A percentile compares a stretch with the other conserved stretches of the same genome.
Evolutionary conservation across 306 rosid genomes (phyloP).

Genomic region (Elaeagnus macrophylla): DNA sequence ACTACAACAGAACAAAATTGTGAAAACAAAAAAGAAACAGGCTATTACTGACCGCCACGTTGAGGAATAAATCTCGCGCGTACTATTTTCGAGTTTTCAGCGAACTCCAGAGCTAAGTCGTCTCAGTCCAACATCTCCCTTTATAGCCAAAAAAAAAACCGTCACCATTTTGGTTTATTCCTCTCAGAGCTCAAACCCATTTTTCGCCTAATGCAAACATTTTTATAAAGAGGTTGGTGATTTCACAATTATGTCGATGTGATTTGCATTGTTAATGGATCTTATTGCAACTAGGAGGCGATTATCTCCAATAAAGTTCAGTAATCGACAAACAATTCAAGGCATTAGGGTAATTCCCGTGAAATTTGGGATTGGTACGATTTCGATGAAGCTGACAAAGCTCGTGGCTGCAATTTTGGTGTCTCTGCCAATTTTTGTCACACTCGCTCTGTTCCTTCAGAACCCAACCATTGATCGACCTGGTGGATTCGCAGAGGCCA

Average conservation of each 20-base stretch:
- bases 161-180: too few relatives aligned
- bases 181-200: too few relatives aligned
- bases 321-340: neutral
- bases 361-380: constrained; percentile 9
- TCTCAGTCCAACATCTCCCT: too few relatives aligned
- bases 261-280: constrained; percentile 13
- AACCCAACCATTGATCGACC: constrained; percentile 15
- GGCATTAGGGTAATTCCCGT: neutral
- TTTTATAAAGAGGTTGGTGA: too few relatives aligned
- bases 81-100: too few relatives aligned
- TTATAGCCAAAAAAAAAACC: too few relatives aligned
- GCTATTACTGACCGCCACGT: too few relatives aligned
- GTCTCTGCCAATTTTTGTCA: constrained; percentile 24
- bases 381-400: constrained; percentile 26
- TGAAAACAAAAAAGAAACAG: too few relatives aligned
- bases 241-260: neutral
- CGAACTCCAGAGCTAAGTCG: too few relatives aligned
- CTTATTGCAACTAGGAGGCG: constrained; percentile 9
- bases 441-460: constrained; percentile 21
- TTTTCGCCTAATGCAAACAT: too few relatives aligned
- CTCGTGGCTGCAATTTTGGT: constrained; percentile 20
- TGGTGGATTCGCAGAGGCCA: constrained; percentile 24
- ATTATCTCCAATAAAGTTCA: neutral
- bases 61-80: too few relatives aligned
- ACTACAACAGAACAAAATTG: too few relatives aligned